Evolutionary conservation across 169 alveolate species (phyloP), one percentile per base, ranked within the genome.

Genomic region (Plasmodium falciparum): DNA sequence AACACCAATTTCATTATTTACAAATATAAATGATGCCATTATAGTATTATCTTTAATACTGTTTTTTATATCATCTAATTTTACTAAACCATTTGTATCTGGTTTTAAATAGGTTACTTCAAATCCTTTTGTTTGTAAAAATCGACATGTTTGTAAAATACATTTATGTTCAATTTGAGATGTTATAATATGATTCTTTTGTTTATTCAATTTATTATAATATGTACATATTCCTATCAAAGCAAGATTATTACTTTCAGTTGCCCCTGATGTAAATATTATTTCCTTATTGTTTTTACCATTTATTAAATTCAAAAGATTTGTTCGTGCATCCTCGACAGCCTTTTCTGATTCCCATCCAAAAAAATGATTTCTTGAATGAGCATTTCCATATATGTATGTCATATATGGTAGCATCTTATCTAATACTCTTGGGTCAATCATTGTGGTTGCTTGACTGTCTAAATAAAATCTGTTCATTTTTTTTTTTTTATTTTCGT

Each of bases 241-340:
- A 33, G 99, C 98, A 91, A 97, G 80, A 93, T 99, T 99, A 93
- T 99, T 98, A 58, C 99, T 95, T 95, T 99, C 99, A 8, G 99
- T 99, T 6, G 99, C 99, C 1, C 99, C 99, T 0, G 99, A 97
- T n/a, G 99, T 99, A 94, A 99, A 99, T 52, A 98, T 94, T 62
- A 98, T 95, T 94, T 98, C 98, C 93, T 96, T 94, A 45, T 98
- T 93, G 43, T 94, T 96, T 58, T 98, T 97, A 11, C 97, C 96
- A 54, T 73, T 73, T 56, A 98, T 96, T 33, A 97, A 88, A 26
- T 74, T 88, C 17, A 99, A 98, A 24, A 98, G 94, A 86, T 95
- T 80, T 58, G 90, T 61, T 72, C 99, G 95, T 8, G 99, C 99
- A 15, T 95, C 88, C 75, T 98, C 99, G 11, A 96, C 98, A 12